Conservation (phyloP, 768 basidiomycete genomes). For the Boletus fagicola region DNA sequence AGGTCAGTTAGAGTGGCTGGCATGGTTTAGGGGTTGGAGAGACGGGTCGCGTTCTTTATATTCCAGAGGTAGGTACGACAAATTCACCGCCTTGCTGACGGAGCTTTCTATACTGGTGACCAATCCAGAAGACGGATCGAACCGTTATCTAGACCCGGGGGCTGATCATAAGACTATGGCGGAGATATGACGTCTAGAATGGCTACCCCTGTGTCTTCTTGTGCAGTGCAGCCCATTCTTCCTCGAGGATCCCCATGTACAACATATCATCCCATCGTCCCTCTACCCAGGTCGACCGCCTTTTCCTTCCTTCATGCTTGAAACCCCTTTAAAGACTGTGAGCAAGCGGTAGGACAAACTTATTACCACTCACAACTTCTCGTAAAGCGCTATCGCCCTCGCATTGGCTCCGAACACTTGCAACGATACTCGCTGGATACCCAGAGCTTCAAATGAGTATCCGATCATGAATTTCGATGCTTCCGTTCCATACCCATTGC, state of each 20-base stretch:
- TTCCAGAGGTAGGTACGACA: no score
- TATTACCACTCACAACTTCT: conserved; percentile 27
- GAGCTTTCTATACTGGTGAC: no score
- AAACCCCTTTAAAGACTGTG: conserved; percentile 28
- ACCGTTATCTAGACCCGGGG: no score
- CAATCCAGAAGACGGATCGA: no score
- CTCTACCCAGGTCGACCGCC: conserved; percentile 29
- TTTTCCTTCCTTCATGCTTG: conserved; percentile 32
- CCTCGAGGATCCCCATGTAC: conserved; percentile 18
- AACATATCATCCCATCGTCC: conserved; percentile 36
- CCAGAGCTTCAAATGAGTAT: conserved; percentile 30
- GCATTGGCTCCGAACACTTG: conserved; percentile 19
- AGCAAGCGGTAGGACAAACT: background rate
- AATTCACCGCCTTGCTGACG: no score
- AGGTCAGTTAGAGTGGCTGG: conserved; percentile 22
- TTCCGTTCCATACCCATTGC: conserved; percentile 37
- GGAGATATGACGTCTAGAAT: background rate
- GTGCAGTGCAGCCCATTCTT: conserved; percentile 22
- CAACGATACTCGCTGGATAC: conserved; percentile 33
- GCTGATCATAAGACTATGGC: background rate
- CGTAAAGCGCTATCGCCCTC: conserved; percentile 26
- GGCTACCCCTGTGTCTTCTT: background rate
- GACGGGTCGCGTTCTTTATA: background rate
- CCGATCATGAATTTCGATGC: conserved; percentile 35
- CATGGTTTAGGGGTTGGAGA: conserved; percentile 16